phyloP scores from a whole-genome alignment of 371 early-diverging fungal species.

The Apophysomyces ossiformis region DNA sequence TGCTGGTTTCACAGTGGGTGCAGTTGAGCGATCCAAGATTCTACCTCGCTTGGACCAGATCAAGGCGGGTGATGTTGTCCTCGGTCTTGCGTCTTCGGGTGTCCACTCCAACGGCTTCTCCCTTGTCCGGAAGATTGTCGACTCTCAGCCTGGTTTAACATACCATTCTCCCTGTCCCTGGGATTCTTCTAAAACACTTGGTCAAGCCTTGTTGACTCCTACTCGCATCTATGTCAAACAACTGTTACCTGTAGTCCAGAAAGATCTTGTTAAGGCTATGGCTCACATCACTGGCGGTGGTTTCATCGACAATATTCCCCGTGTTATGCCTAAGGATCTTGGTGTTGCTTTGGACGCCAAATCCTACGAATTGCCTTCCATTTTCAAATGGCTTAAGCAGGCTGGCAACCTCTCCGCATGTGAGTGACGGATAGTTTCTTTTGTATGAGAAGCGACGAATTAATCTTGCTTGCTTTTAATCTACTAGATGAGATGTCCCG shows the following conservation, averaged over 20 bases:
- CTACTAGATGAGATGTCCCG: slow-evolving; percentile 85
- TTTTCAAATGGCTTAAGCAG: slow-evolving; percentile 93
- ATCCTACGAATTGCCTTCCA: slow-evolving; percentile 83
- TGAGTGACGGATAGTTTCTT: slow-evolving; percentile 11
- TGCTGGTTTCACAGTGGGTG: slow-evolving; percentile 97
- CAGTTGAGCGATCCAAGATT: slow-evolving; percentile 88
- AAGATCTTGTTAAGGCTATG: slow-evolving; percentile 89
- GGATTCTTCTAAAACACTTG: slow-evolving; percentile 67
- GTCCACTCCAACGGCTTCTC: slow-evolving; percentile 98
- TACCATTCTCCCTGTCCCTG: slow-evolving; percentile 88
- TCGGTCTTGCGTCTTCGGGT: slow-evolving; percentile 94
- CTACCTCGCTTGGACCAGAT: slow-evolving; percentile 86
- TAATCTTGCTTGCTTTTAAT: neutral
- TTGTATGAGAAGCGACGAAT: neutral
- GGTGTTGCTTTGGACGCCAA: slow-evolving; percentile 82
- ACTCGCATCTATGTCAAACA: slow-evolving; percentile 95
- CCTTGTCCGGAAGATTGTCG: slow-evolving; percentile 91
- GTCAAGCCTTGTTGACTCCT: slow-evolving; percentile 88
- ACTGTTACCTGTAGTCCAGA: slow-evolving; percentile 80
- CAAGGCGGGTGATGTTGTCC: slow-evolving; percentile 79
- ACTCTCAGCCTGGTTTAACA: slow-evolving; percentile 68
- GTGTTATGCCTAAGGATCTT: slow-evolving; percentile 85
- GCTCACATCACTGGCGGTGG: slow-evolving; percentile 99
- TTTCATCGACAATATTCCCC: slow-evolving; percentile 96
- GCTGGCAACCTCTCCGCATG: slow-evolving; percentile 82